These are phyloP conservation scores for Alternaria arborescens DNA, from an alignment of 2,329 filamentous ascomycete species.

Conservation along the genomic window DNA sequence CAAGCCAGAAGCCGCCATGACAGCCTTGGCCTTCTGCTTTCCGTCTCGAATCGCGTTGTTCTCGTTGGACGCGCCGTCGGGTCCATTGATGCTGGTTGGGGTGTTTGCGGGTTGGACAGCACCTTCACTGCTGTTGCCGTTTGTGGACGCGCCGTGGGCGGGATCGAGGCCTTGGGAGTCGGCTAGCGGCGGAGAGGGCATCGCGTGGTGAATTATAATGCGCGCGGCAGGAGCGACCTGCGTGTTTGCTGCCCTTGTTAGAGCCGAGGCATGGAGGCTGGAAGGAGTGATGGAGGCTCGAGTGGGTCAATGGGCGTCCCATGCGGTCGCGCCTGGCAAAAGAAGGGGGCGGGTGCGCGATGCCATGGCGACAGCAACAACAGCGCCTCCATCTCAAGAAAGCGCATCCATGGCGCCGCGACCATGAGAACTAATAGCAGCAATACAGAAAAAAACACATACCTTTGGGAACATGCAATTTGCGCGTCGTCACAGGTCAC, in stretches of 20 bases:
- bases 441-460: conserved; percentile 36
- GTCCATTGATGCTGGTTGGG: conserved; percentile 35
- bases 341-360: conserved; percentile 34
- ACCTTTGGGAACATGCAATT: conserved; percentile 50
- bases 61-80: conserved; percentile 39
- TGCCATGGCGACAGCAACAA: conserved; percentile 18
- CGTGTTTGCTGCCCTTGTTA: conserved; percentile 41
- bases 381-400: conserved; percentile 24
- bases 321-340: conserved; percentile 33
- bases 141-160: conserved; percentile 44
- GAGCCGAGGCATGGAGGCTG: conserved; percentile 38
- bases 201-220: conserved; percentile 34
- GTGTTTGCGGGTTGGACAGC: conserved; percentile 46
- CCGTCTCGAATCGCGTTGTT: conserved; percentile 63
- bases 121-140: conserved; percentile 43
- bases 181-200: conserved; percentile 48
- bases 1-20: conserved; percentile 63
- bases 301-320: conserved; percentile 36
- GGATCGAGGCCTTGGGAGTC: conserved; percentile 34
- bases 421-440: conserved; percentile 11
- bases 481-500: conserved; percentile 52
- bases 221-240: conserved; percentile 42
- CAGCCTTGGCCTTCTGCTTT: conserved; percentile 68
- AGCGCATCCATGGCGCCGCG: conserved; percentile 25
- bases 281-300: conserved; percentile 20